phyloP scores from a whole-genome alignment of 805 yeast species.

The Sungouiella thailandica region DNA sequence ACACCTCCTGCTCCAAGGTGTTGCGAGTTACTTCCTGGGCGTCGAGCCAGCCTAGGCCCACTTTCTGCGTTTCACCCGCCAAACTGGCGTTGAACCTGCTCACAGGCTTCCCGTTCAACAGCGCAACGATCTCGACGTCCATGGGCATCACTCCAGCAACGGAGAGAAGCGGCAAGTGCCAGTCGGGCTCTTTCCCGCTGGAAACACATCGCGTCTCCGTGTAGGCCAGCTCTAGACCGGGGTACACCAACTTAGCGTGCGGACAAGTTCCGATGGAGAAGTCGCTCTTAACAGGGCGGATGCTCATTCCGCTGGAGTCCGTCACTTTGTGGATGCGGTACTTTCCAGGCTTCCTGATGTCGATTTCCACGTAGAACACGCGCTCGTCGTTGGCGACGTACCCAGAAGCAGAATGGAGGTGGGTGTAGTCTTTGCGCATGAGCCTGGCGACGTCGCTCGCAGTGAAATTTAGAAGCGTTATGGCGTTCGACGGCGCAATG shows the following conservation, averaged over 20 bases:
- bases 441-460: conserved; percentile 48
- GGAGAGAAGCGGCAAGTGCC: conserved; percentile 42
- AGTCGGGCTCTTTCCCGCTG: conserved; percentile 36
- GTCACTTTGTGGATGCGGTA: conserved; percentile 64
- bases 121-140: conserved; percentile 21
- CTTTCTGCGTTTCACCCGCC: conserved; percentile 7
- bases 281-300: conserved; percentile 57
- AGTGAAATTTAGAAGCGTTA: conserved; percentile 49
- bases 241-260: conserved; percentile 47
- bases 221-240: conserved; percentile 18
- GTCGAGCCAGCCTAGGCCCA: conserved; percentile 29
- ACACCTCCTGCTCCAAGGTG: conserved; percentile 30
- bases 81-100: conserved; percentile 22
- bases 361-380: conserved; percentile 59
- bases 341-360: conserved; percentile 67
- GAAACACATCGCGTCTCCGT: conserved; percentile 51
- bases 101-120: conserved; percentile 20
- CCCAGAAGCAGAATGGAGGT: conserved; percentile 20
- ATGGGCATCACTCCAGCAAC: conserved; percentile 76
- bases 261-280: conserved; percentile 78
- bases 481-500: conserved; percentile 49
- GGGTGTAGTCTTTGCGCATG: conserved; percentile 25
- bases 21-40: conserved; percentile 24
- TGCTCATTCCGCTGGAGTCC: conserved; percentile 58
- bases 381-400: conserved; percentile 28